Evolutionary conservation across 208 protist genomes (phyloP), one percentile per base, ranked within the genome.

Genomic region (Leishmania braziliensis): DNA sequence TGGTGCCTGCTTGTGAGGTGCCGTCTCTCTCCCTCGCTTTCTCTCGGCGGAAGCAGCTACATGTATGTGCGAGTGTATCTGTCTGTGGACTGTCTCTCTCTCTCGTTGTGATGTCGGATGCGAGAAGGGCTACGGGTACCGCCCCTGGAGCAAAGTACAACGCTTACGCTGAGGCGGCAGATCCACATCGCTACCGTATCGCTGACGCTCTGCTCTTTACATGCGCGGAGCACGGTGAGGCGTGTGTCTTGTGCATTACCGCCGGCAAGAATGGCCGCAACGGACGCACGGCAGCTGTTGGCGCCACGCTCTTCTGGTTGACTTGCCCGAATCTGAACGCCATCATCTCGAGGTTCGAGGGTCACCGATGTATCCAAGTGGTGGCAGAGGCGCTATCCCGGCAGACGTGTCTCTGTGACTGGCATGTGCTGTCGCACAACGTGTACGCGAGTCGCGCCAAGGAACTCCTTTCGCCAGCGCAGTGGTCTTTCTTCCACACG

Each of bases 301-400:
- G 95, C 3, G 91, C 93, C 1, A 97, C 95, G 46, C 75, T 96
- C 16, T 93, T 95, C 65, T 97, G 95, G 93, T 84, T 96, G 36
- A 97, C 95, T 18, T 96, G 93, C 79, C 92, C 91, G 3, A 85
- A 92, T 75, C 26, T 97, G 53, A 97, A 97, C 82, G 91, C 86
- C 39, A 77, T 97, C 20, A 78, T 97, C 5, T 90, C 92, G n/a
- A 88, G 91, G 5, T 43, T 95, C 2, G 95, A 97, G 87, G 88
- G 90, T 1, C 79, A 89, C 73, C 88, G 91, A 29, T 88, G 86
- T 20, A 86, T 97, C 46, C 83, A 83, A 33, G 74, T 71, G 0
- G 75, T 92, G 39, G 74, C 85, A 69, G 63, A 73, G 46, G 73
- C 85, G 3, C 66, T 97, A 36, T 9, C 62, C n/a, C 69, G 68